A percentile compares a stretch with the other conserved stretches of the same genome.
These are phyloP conservation scores for Hyaloscypha bicolor DNA, from an alignment of 495 filamentous ascomycete genomes.

Conservation along the genomic window DNA sequence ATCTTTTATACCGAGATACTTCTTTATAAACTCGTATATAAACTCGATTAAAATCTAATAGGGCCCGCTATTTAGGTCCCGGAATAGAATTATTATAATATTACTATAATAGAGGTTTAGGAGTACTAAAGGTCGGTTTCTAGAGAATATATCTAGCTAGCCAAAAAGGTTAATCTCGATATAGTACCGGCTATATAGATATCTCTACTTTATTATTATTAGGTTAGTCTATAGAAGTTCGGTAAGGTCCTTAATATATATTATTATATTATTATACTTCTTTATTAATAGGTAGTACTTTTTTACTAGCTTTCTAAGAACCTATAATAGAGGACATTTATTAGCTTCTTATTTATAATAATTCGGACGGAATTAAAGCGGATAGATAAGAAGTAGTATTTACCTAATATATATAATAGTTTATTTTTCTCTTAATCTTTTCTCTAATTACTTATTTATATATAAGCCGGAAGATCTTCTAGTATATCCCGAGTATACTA, in stretches of 20 bases:
- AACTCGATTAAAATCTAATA: slow-evolving; percentile 39
- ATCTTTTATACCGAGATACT: slow-evolving; percentile 39
- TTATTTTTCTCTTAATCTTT: slow-evolving; percentile 51
- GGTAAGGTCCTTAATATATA: slow-evolving; percentile 43
- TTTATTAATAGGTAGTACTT: slow-evolving; percentile 31
- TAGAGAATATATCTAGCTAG: slow-evolving; percentile 41
- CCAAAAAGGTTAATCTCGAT: slow-evolving; percentile 42
- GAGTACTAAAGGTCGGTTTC: slow-evolving; percentile 37
- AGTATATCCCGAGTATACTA: slow-evolving; percentile 41
- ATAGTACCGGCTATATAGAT: slow-evolving; percentile 36
- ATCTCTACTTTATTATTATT: slow-evolving; percentile 40
- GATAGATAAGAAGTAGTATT: slow-evolving; percentile 24
- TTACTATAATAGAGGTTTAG: slow-evolving; percentile 36
- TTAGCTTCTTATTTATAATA: slow-evolving; percentile 14
- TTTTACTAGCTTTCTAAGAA: slow-evolving; percentile 32
- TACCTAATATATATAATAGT: slow-evolving; percentile 34
- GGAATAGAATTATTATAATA: slow-evolving; percentile 36
- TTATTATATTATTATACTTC: slow-evolving; percentile 34
- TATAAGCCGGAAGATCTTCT: slow-evolving; percentile 42
- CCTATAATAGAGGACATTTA: background rate
- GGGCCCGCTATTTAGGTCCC: slow-evolving; percentile 35
- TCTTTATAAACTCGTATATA: slow-evolving; percentile 40
- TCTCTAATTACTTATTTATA: slow-evolving; percentile 52
- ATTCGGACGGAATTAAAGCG: slow-evolving; percentile 8
- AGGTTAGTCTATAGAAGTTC: slow-evolving; percentile 37